Percentiles rank a stretch among this genome's conserved stretches.
phyloP scores from a whole-genome alignment of 129 eudicot species.

The Arctium minus region DNA sequence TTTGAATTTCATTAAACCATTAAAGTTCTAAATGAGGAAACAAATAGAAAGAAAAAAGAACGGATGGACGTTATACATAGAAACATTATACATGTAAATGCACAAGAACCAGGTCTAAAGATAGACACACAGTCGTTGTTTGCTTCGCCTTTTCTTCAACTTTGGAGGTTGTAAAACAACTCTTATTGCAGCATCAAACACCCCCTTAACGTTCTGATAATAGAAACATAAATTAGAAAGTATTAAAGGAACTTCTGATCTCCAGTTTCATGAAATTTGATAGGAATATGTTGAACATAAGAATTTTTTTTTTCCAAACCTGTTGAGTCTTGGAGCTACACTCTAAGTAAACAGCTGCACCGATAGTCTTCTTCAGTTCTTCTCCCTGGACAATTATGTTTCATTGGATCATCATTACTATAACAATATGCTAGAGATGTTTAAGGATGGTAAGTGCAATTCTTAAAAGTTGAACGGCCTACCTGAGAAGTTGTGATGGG shows the following conservation, averaged over 20 bases:
- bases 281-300: neutral
- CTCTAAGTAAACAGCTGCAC: constrained; percentile 70
- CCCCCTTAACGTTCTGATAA: constrained; percentile 64
- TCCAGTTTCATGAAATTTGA: neutral
- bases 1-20: neutral
- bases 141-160: constrained; percentile 46
- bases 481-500: constrained; percentile 78
- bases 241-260: neutral
- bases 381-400: constrained; percentile 45
- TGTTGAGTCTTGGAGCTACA: constrained; percentile 84
- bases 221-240: neutral
- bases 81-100: constrained; percentile 22
- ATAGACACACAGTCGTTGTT: constrained; percentile 36
- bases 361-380: constrained; percentile 64
- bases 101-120: constrained; percentile 15
- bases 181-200: constrained; percentile 78
- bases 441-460: constrained; percentile 1
- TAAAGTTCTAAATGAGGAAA: constrained; percentile 9
- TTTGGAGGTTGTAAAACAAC: constrained; percentile 72
- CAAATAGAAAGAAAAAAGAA: neutral
- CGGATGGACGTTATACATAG: constrained; percentile 11
- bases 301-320: constrained; percentile 26
- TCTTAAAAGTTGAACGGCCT: neutral
- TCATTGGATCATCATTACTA: neutral
- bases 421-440: neutral